A percentile compares a stretch with the other conserved stretches of the same genome.
Conservation (phyloP, 2,329 filamentous ascomycete species). For the Diaporthe eres region DNA sequence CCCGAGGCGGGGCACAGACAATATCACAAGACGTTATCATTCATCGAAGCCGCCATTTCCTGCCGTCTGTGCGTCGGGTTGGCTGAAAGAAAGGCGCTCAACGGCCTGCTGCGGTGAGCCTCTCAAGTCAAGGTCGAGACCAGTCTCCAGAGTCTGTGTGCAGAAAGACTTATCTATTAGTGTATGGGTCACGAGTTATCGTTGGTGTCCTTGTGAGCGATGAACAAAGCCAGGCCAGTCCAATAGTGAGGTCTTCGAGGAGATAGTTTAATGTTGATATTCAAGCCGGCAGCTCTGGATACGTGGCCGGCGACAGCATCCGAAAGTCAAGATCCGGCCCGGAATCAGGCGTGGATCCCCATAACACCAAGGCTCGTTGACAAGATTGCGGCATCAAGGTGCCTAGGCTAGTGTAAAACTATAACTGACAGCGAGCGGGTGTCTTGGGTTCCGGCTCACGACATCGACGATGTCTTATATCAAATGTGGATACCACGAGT, state of each 20-base stretch:
- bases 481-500: not conserved
- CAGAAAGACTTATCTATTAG: not conserved
- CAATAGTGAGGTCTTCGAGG: not conserved
- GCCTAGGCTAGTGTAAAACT: not conserved
- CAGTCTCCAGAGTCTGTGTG: not conserved
- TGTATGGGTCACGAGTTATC: no score
- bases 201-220: not conserved
- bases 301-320: not conserved
- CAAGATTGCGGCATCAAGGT: not conserved
- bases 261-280: not conserved
- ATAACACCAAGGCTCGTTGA: not conserved
- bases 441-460: not conserved
- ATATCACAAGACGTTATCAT: not conserved
- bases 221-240: not conserved
- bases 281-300: not conserved
- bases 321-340: not conserved
- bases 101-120: not conserved
- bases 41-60: not conserved
- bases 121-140: not conserved
- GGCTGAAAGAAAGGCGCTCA: not conserved
- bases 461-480: not conserved
- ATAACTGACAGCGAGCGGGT: conserved; percentile 10
- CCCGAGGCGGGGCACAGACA: conserved; percentile 7
- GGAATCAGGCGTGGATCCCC: not conserved
- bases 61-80: conserved; percentile 1